A percentile compares a stretch with the other conserved stretches of the same genome.
phyloP scores from a whole-genome alignment of 2,329 filamentous ascomycete genomes.

The Graphilbum ipis-grandicollis region DNA sequence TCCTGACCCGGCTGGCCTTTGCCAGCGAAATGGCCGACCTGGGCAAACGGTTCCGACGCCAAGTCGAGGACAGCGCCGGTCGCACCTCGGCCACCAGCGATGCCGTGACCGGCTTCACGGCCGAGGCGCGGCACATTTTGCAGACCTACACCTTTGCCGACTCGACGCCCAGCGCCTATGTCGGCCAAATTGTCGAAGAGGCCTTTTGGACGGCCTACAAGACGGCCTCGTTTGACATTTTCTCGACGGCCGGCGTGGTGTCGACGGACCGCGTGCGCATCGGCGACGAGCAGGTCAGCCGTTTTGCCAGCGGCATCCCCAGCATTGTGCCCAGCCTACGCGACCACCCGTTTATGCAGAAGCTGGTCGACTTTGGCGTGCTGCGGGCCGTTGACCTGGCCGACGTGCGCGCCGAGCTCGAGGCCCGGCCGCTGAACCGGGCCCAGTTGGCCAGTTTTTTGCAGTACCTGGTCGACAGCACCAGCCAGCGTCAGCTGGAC shows the following conservation, averaged over 20 bases:
- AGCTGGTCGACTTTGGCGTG: constrained; percentile 68
- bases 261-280: constrained; percentile 72
- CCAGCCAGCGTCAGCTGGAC: constrained; percentile 56
- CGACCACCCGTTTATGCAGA: constrained; percentile 57
- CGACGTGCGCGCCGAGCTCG: constrained; percentile 72
- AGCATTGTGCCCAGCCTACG: constrained; percentile 65
- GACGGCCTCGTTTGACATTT: constrained; percentile 67
- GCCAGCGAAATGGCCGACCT: constrained; percentile 71
- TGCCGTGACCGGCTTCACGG: constrained; percentile 50
- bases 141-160: constrained; percentile 79
- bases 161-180: constrained; percentile 71
- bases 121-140: constrained; percentile 65
- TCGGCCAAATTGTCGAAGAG: constrained; percentile 80
- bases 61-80: constrained; percentile 11
- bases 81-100: constrained; percentile 25
- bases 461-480: constrained; percentile 63
- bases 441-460: constrained; percentile 70
- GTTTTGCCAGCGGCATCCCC: constrained; percentile 78
- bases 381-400: constrained; percentile 74
- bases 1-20: constrained; percentile 79
- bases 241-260: constrained; percentile 75
- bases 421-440: constrained; percentile 62
- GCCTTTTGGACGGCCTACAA: constrained; percentile 89
- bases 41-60: constrained; percentile 36
- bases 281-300: constrained; percentile 43